These are phyloP conservation scores for Eimeria falciformis DNA, from an alignment of 169 alveolate genomes.

Conservation along the genomic window DNA sequence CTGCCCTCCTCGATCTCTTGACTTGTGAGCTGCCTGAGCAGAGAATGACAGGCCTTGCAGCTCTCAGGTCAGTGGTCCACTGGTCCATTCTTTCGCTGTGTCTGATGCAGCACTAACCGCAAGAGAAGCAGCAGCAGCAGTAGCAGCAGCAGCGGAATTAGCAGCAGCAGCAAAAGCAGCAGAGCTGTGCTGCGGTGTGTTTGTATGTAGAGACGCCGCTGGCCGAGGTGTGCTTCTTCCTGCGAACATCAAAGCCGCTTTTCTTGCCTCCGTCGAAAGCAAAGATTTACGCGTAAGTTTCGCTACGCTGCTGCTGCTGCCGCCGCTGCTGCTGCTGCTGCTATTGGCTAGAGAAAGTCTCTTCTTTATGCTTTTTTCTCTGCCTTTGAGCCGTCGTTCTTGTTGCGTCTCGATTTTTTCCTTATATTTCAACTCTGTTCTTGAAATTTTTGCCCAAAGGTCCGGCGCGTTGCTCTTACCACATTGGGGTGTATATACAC, in stretches of 20 bases:
- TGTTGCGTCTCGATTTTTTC: background rate
- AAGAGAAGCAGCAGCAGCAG: background rate
- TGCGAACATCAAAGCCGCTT: background rate
- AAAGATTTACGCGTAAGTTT: background rate
- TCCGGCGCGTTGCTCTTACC: background rate
- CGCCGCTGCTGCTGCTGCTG: background rate
- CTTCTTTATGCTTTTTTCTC: no score
- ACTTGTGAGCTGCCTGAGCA: background rate
- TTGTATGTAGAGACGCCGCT: background rate
- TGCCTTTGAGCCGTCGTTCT: background rate
- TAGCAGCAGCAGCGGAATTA: background rate
- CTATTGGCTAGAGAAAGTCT: no score
- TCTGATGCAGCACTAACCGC: background rate
- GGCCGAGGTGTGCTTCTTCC: background rate
- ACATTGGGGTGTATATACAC: slow-evolving; percentile 2
- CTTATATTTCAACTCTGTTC: background rate
- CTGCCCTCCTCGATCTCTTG: background rate
- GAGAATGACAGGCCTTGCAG: background rate
- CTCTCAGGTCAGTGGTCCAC: background rate
- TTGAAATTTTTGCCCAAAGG: background rate
- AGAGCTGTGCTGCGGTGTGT: background rate
- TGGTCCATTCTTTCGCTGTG: background rate
- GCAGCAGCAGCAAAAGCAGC: background rate
- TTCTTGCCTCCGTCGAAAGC: background rate
- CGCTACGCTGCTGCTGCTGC: background rate